Percentiles rank a stretch among this genome's conserved stretches.
phyloP scores from a whole-genome alignment of 2,329 filamentous ascomycete genomes.

The Sclerotinia spermophila region DNA sequence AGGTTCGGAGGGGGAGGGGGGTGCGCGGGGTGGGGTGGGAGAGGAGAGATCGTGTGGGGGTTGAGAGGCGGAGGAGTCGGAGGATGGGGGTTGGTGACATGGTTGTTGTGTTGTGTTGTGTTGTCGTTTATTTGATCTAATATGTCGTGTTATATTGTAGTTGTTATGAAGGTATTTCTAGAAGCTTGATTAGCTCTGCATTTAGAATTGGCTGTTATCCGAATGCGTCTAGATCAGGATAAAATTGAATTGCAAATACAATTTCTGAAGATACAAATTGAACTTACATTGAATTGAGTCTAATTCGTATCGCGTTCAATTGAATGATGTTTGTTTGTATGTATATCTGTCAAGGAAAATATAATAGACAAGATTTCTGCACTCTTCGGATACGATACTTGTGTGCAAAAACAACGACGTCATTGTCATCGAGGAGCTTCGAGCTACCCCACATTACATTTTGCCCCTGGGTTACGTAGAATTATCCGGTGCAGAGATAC shows the following conservation, averaged over 20 bases:
- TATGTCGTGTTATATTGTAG: neutral
- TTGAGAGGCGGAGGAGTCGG: neutral
- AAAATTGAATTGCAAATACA: neutral
- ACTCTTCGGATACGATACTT: neutral
- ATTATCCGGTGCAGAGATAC: neutral
- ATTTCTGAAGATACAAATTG: neutral
- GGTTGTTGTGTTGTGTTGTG: neutral
- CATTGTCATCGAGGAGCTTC: neutral
- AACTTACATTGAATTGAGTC: neutral
- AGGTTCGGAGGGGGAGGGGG: neutral
- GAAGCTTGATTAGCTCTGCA: neutral
- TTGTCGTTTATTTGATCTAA: neutral
- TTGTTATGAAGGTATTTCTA: neutral
- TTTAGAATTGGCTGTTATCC: too few species aligned
- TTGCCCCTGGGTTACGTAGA: neutral
- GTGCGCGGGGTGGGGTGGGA: too few species aligned
- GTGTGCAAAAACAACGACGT: neutral
- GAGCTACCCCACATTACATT: neutral
- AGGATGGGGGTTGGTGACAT: neutral
- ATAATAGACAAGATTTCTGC: neutral
- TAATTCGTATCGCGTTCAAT: too few species aligned
- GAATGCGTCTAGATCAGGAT: fast-evolving
- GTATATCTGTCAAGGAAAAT: neutral
- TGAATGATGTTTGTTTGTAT: neutral
- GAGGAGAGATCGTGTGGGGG: neutral